A percentile compares a stretch with the other conserved stretches of the same genome.
Conservation (phyloP, 306 rosid species). For the Fragaria ananassa region DNA sequence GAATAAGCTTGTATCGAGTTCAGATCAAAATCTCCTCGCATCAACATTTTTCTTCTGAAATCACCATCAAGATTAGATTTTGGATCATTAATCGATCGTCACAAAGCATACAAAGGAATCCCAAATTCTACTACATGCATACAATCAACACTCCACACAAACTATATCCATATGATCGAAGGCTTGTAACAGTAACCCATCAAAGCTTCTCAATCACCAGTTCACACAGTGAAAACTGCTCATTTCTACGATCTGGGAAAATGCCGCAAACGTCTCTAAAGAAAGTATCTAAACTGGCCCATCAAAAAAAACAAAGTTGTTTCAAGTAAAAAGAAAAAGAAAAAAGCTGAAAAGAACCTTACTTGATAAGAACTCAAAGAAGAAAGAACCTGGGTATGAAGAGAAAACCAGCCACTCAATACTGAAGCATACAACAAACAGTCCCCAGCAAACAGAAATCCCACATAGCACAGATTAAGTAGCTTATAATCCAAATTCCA, state of each 20-base stretch:
- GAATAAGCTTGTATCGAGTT: slow-evolving; percentile 28
- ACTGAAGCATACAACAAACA: neutral
- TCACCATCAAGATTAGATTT: slow-evolving; percentile 15
- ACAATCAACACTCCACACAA: neutral
- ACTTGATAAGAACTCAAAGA: neutral
- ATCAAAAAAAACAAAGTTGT: neutral
- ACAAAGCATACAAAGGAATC: neutral
- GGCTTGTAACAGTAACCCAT: neutral
- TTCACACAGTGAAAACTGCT: neutral
- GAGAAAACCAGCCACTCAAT: neutral
- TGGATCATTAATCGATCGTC: slow-evolving; percentile 3
- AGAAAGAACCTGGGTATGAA: neutral
- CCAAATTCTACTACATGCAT: slow-evolving; percentile 4
- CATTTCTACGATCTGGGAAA: neutral
- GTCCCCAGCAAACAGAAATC: slow-evolving; percentile 7
- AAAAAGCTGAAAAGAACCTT: slow-evolving; percentile 1
- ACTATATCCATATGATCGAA: neutral
- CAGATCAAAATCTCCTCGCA: slow-evolving; percentile 40
- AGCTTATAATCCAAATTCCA: neutral
- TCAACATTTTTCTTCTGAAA: slow-evolving; percentile 30
- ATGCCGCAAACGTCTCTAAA: neutral
- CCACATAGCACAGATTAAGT: neutral
- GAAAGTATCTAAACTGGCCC: neutral
- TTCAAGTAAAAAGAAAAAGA: neutral
- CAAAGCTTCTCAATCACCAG: neutral